Evolutionary conservation across 2,329 filamentous ascomycete genomes (phyloP).

Genomic region (Exserohilum turcica): DNA sequence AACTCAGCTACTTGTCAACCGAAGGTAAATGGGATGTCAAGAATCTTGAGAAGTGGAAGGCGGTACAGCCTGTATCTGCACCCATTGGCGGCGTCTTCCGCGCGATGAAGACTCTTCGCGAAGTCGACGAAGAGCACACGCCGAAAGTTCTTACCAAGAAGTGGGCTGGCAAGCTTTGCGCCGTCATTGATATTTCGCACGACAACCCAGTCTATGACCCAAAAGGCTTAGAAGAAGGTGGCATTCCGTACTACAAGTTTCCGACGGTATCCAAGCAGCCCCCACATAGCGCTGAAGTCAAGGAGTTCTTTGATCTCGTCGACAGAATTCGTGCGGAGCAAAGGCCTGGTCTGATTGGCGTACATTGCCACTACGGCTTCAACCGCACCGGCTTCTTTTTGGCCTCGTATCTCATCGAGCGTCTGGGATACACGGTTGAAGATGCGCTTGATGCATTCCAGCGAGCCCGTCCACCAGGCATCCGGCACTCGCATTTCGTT

Average conservation of each 20-base stretch:
- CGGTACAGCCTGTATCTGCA: constrained; percentile 74
- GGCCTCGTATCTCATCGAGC: constrained; percentile 86
- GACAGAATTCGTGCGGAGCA: constrained; percentile 50
- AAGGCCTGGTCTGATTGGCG: constrained; percentile 64
- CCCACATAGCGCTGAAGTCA: constrained; percentile 67
- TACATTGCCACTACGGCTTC: constrained; percentile 96
- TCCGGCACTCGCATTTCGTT: constrained; percentile 86
- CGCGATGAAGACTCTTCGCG: constrained; percentile 90
- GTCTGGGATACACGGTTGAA: constrained; percentile 71
- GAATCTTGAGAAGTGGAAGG: constrained; percentile 90
- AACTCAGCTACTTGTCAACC: constrained; percentile 83
- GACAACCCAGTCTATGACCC: constrained; percentile 90
- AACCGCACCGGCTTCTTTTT: constrained; percentile 93
- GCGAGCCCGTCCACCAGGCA: constrained; percentile 74
- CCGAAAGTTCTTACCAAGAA: constrained; percentile 71
- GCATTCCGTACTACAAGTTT: constrained; percentile 71
- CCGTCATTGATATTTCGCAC: constrained; percentile 89
- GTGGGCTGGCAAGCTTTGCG: constrained; percentile 70
- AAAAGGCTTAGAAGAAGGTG: constrained; percentile 51
- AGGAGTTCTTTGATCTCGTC: constrained; percentile 63
- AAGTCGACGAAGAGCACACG: constrained; percentile 82
- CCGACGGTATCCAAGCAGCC: constrained; percentile 92
- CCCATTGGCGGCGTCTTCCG: constrained; percentile 81
- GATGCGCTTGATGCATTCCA: constrained; percentile 82
- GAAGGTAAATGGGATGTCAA: constrained; percentile 98